Percentiles rank a stretch among this genome's conserved stretches.
Conservation (phyloP, 1,139 yeast genomes). For the Saccharomyces hybrid region DNA sequence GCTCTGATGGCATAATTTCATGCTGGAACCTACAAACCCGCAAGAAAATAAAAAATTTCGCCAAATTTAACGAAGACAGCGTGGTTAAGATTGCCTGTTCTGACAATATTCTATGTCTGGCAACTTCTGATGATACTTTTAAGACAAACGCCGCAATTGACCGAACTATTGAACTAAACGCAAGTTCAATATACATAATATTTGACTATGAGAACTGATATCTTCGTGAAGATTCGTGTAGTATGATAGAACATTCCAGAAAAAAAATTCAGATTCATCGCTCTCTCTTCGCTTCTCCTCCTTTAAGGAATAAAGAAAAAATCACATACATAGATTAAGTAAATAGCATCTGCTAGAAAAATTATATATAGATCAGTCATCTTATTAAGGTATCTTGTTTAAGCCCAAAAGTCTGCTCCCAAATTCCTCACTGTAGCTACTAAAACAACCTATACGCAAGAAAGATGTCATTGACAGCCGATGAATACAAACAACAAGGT, state of each 20-base stretch:
- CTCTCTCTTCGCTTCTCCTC: constrained; percentile 3
- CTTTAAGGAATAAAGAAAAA: constrained; percentile 1
- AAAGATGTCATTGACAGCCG: constrained; percentile 43
- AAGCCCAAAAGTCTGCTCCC: not conserved
- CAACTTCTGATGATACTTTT: constrained; percentile 55
- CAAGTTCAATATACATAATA: constrained; percentile 21
- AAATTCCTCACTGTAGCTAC: not conserved
- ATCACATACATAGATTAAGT: constrained; percentile 1
- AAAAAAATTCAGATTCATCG: constrained; percentile 3
- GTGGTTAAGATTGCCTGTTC: constrained; percentile 44
- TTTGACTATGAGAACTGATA: not conserved
- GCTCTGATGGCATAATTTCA: constrained; percentile 70
- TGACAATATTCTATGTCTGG: constrained; percentile 45
- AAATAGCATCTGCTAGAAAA: not conserved
- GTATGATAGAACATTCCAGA: constrained; percentile 15
- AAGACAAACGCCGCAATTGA: constrained; percentile 30
- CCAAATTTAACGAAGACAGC: constrained; percentile 41
- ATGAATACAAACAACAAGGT: constrained; percentile 74
- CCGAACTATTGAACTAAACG: constrained; percentile 18
- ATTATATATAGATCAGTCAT: not conserved
- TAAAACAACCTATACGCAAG: not conserved
- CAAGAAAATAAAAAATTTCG: constrained; percentile 51
- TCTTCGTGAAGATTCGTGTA: not conserved
- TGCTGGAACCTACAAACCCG: constrained; percentile 58
- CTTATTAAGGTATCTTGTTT: not conserved